Base-by-base conservation (phyloP, 495 filamentous ascomycete species). In the Cryomyces antarcticus region DNA sequence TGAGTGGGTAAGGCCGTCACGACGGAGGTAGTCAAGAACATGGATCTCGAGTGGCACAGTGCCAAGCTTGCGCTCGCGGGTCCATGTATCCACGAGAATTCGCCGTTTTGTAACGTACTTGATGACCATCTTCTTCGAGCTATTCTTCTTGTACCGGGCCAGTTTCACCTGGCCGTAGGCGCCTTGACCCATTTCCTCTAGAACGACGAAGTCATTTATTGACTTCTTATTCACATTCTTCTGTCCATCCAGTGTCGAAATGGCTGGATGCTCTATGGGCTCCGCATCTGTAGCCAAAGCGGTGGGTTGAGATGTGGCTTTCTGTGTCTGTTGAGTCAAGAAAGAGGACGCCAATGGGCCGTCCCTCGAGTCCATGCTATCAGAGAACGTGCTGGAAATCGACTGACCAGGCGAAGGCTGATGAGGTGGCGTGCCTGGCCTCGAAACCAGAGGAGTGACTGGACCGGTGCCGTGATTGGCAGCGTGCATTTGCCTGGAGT, bases 81-180 rank as follows among this genome's bases (percentile, higher is more conserved):
- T 95, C 89, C 89, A 99, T 0, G 89, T 99, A 61, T 99, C 89
- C 41, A 99, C 92, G 13, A 99, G 70, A 57, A 99, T 99, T 31
- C 88, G 77, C 48, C 81, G 76, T 57, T 99, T 99, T 1, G 92
- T 96, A 36, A 99, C 89, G 52, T 92, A 99, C 58, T 99, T 99
- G 41, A 99, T 66, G 4, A 99, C 89, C 41, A 92, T 78, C 57
- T 88, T 93, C 57, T 82, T 80, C 24, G 63, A 57, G 34, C 71
- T 69, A 38, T 68, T 72, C 55, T 76, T 78, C 62, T 87, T 86
- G 59, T 92, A 80, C 7, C 87, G 74, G n/a, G 81, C 87, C 33
- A 96, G 66, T 58, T 99, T 99, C 41, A 99, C 89, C 60, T 96
- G 86, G 5, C 89, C 89, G 54, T 96, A 99, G 2, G 89, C 92